A percentile compares a stretch with the other conserved stretches of the same genome.
Evolutionary conservation across 306 rosid species (phyloP).

Genomic region (Prinsepia uniflora): DNA sequence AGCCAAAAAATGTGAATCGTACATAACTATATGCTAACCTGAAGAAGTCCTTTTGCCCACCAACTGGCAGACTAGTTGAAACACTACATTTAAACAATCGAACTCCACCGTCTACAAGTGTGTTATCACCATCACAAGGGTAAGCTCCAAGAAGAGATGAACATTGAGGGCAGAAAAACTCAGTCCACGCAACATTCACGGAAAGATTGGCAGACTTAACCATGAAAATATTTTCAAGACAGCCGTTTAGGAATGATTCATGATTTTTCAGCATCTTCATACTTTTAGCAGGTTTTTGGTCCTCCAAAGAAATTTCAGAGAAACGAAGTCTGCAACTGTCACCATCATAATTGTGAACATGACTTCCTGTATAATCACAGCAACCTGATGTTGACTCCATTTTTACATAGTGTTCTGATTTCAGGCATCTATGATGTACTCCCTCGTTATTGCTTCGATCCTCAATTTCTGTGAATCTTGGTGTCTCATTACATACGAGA

Average conservation of each 20-base stretch:
- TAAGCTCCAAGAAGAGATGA: constrained; percentile 75
- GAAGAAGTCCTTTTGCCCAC: constrained; percentile 55
- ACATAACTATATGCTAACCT: constrained; percentile 48
- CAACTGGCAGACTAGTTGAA: constrained; percentile 53
- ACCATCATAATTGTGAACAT: constrained; percentile 16
- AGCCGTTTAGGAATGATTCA: constrained; percentile 70
- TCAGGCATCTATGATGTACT: constrained; percentile 24
- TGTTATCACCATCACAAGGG: constrained; percentile 51
- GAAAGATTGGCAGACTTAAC: constrained; percentile 72
- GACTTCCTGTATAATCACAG: constrained; percentile 32
- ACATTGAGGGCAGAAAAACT: constrained; percentile 75
- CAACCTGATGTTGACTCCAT: constrained; percentile 33
- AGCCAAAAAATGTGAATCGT: background rate
- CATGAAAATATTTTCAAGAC: constrained; percentile 88
- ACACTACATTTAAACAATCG: constrained; percentile 75
- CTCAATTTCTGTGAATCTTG: constrained; percentile 29
- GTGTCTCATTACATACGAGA: constrained; percentile 23
- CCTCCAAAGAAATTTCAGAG: constrained; percentile 32
- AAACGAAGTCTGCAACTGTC: constrained; percentile 37
- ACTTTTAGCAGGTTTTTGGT: constrained; percentile 23
- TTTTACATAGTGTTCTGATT: constrained; percentile 28
- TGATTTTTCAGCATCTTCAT: constrained; percentile 47
- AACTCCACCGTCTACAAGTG: constrained; percentile 79
- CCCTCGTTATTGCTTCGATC: constrained; percentile 28
- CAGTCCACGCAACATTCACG: constrained; percentile 72